phyloP scores from a whole-genome alignment of 164 flowering plant species.

The Dillenia turbinata region DNA sequence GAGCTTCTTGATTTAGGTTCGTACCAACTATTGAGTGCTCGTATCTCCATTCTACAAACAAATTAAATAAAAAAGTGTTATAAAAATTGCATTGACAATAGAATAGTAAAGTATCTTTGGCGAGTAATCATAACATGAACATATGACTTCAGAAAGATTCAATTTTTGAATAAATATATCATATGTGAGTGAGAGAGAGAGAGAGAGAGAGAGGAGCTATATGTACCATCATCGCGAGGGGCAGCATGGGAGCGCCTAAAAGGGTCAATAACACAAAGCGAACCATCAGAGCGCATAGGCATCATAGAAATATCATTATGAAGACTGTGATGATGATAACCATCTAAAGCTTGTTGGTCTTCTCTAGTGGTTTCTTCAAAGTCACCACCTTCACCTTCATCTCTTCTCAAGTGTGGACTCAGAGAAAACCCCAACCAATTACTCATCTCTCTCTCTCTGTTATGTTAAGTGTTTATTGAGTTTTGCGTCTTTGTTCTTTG shows the following conservation, averaged over 20 bases:
- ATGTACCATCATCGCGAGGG: constrained; percentile 16
- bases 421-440: constrained; percentile 82
- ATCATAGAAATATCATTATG: constrained; percentile 29
- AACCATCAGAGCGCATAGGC: constrained; percentile 71
- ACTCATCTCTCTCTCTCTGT: constrained; percentile 31
- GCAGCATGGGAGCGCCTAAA: constrained; percentile 19
- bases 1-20: constrained; percentile 34
- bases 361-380: constrained; percentile 11
- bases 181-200: not conserved
- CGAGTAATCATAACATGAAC: not conserved
- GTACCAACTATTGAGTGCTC: constrained; percentile 22
- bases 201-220: not conserved
- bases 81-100: not conserved
- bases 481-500: constrained; percentile 15
- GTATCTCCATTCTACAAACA: constrained; percentile 47
- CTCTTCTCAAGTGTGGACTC: constrained; percentile 51
- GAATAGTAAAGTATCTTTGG: not conserved
- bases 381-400: constrained; percentile 20
- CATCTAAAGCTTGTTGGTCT: too few relatives aligned
- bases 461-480: too few relatives aligned
- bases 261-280: constrained; percentile 43
- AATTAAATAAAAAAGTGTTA: not conserved
- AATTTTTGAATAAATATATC: not conserved
- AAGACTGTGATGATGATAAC: not conserved
- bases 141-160: not conserved